A percentile compares a stretch with the other conserved stretches of the same genome.
Conservation (phyloP, 23 red algal species). For the Gracilaria domingensis region DNA sequence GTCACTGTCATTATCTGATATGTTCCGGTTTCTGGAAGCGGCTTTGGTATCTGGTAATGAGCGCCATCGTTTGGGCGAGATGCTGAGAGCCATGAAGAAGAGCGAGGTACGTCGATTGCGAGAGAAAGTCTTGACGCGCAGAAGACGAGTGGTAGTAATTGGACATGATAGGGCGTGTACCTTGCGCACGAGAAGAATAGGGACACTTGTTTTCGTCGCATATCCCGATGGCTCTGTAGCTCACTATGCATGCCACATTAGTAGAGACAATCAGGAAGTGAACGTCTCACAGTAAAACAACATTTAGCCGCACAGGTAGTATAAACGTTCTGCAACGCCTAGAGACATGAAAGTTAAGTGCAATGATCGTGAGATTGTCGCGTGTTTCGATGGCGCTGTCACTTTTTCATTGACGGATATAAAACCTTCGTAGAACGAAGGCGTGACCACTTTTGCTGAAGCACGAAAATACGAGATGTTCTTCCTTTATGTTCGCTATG, state of each 20-base stretch:
- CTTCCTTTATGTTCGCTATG: slow-evolving; percentile 42
- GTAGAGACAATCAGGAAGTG: slow-evolving; percentile 26
- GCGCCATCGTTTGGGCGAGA: slow-evolving; percentile 49
- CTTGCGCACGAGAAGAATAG: slow-evolving; percentile 59
- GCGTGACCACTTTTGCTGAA: slow-evolving; percentile 18
- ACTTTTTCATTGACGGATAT: not conserved
- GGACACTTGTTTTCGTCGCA: slow-evolving; percentile 47
- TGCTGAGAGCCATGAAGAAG: slow-evolving; percentile 52
- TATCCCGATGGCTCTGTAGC: slow-evolving; percentile 58
- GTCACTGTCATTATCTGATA: slow-evolving; percentile 37
- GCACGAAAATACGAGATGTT: slow-evolving; percentile 39
- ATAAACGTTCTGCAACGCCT: too few species aligned
- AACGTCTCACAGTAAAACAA: not conserved
- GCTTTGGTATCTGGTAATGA: slow-evolving; percentile 52
- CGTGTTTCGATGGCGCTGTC: not conserved
- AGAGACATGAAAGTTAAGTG: not conserved
- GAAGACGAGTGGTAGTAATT: slow-evolving; percentile 52
- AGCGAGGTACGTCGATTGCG: slow-evolving; percentile 64
- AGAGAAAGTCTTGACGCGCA: slow-evolving; percentile 54
- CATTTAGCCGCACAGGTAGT: too few species aligned
- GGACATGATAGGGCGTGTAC: slow-evolving; percentile 63
- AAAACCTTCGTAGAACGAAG: not conserved
- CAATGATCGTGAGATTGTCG: not conserved
- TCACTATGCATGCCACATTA: slow-evolving; percentile 70
- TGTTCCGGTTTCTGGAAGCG: slow-evolving; percentile 44